These are phyloP conservation scores for Candida fluviatilis DNA, from an alignment of 805 yeast species.

Conservation along the genomic window DNA sequence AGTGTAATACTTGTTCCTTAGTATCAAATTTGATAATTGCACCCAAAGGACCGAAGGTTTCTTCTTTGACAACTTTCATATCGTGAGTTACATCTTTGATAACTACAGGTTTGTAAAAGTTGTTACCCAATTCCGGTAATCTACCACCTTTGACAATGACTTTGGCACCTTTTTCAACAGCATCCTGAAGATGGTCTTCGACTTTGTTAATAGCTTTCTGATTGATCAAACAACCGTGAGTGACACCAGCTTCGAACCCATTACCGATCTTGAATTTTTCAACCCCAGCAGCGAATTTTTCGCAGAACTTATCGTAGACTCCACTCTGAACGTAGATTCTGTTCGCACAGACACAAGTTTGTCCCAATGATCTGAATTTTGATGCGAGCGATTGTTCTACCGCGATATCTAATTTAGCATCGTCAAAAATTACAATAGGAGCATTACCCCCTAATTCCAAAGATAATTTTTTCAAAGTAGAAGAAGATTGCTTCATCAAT, in stretches of 20 bases:
- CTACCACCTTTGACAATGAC: slow-evolving; percentile 50
- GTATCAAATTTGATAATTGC: slow-evolving; percentile 53
- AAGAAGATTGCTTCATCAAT: slow-evolving; percentile 56
- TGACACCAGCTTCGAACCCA: slow-evolving; percentile 47
- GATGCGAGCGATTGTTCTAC: slow-evolving; percentile 61
- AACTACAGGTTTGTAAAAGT: slow-evolving; percentile 54
- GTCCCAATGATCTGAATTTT: slow-evolving; percentile 75
- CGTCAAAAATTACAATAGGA: slow-evolving; percentile 71
- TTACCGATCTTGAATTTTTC: slow-evolving; percentile 49
- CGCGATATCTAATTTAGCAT: slow-evolving; percentile 64
- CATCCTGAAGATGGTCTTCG: slow-evolving; percentile 51
- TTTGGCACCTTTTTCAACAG: slow-evolving; percentile 51
- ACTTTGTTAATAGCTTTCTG: slow-evolving; percentile 49
- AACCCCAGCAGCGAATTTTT: slow-evolving; percentile 46
- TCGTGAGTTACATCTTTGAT: slow-evolving; percentile 47
- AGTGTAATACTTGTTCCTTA: slow-evolving; percentile 47
- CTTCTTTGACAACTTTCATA: slow-evolving; percentile 50
- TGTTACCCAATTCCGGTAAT: slow-evolving; percentile 44
- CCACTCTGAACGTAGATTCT: slow-evolving; percentile 61
- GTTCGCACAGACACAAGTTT: slow-evolving; percentile 80
- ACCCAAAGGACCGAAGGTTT: slow-evolving; percentile 65
- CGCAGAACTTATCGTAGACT: slow-evolving; percentile 59
- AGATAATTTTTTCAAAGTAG: slow-evolving; percentile 65
- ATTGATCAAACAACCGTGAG: slow-evolving; percentile 58
- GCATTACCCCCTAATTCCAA: slow-evolving; percentile 82